Evolutionary conservation across 805 yeast species (phyloP).

Genomic region (Wickerhamiella musiphila): DNA sequence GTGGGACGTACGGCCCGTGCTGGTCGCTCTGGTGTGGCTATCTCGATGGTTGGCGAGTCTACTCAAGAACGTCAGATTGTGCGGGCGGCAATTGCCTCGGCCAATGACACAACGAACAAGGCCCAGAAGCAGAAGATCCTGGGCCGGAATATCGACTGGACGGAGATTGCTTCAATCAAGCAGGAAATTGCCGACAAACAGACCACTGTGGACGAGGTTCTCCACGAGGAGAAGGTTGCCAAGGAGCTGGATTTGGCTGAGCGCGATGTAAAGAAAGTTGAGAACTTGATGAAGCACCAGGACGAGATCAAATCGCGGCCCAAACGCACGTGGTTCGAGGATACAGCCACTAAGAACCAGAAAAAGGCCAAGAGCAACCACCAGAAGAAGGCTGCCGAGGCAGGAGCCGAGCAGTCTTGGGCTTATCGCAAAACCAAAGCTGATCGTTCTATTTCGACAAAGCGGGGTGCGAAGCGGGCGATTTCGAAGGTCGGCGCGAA

Average conservation of each 20-base stretch:
- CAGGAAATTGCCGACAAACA: constrained; percentile 41
- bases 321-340: constrained; percentile 91
- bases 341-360: constrained; percentile 22
- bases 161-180: constrained; percentile 52
- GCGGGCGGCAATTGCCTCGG: constrained; percentile 69
- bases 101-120: constrained; percentile 25
- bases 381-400: constrained; percentile 51
- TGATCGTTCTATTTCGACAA: constrained; percentile 31
- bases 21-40: constrained; percentile 86
- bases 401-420: constrained; percentile 35
- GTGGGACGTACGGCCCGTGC: constrained; percentile 99
- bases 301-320: constrained; percentile 81
- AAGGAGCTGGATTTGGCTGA: constrained; percentile 80
- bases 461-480: constrained; percentile 14
- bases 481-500: constrained; percentile 12
- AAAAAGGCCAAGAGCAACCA: constrained; percentile 31
- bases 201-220: constrained; percentile 51
- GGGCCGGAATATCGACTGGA: constrained; percentile 90
- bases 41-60: constrained; percentile 86
- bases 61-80: constrained; percentile 78
- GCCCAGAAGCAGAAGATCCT: constrained; percentile 38
- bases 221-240: constrained; percentile 75
- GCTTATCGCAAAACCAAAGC: constrained; percentile 63
- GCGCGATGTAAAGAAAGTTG: constrained; percentile 74
- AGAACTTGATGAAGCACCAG: constrained; percentile 61